Percentiles rank a stretch among this genome's conserved stretches.
Conservation (phyloP, 2,329 filamentous ascomycete species). For the Sarocladium strictum region DNA sequence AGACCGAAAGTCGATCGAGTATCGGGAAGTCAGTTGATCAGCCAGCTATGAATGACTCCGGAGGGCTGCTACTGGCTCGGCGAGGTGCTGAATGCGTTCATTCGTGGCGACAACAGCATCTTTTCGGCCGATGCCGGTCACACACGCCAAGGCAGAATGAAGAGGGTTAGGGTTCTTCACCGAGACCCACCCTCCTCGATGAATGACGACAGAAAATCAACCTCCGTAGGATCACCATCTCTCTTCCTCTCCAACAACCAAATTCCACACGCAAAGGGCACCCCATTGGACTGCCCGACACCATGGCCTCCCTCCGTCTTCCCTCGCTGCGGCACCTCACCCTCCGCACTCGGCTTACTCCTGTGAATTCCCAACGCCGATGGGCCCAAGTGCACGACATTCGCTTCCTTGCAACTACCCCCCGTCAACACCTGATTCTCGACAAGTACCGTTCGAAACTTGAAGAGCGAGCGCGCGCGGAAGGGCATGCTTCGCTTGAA, state of each 20-base stretch:
- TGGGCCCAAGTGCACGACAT: constrained; percentile 93
- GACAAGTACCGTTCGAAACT: constrained; percentile 89
- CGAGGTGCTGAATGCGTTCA: background rate
- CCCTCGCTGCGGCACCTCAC: constrained; percentile 42
- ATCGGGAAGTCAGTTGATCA: background rate
- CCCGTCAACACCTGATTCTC: constrained; percentile 58
- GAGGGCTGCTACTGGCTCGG: no score
- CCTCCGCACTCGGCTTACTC: constrained; percentile 22
- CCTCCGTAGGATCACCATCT: background rate
- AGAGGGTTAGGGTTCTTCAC: background rate
- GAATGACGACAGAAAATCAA: constrained; percentile 5
- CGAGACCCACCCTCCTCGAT: background rate
- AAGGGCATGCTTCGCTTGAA: constrained; percentile 64
- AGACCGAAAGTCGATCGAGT: background rate
- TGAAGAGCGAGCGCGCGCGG: constrained; percentile 68
- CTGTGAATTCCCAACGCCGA: constrained; percentile 54
- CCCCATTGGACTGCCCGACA: background rate
- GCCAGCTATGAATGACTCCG: no score
- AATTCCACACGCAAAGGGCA: background rate
- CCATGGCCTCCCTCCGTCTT: constrained; percentile 44
- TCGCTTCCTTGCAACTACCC: constrained; percentile 79
- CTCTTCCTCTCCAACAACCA: background rate
- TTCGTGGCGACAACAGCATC: background rate
- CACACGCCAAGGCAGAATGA: background rate
- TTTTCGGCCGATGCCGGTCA: constrained; percentile 8